Evolutionary conservation across 1,284 basidiomycete genomes (phyloP).

Genomic region (Irpex sp.): DNA sequence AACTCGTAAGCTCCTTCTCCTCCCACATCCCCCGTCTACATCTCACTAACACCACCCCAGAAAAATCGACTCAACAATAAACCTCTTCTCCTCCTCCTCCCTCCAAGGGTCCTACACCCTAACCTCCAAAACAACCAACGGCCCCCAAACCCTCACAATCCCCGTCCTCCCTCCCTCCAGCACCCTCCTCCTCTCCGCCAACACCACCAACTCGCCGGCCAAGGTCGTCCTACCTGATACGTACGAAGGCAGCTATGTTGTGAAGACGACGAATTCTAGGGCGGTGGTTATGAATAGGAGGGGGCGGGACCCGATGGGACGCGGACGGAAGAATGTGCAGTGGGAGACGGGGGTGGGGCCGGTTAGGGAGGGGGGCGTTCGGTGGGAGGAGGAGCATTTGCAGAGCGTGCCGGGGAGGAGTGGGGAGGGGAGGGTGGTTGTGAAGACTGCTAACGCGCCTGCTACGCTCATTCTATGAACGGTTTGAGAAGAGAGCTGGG

Average conservation of each 20-base stretch:
- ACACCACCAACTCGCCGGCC: constrained; percentile 29
- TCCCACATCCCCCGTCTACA: too few species aligned
- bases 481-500: background rate
- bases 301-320: constrained; percentile 14
- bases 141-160: constrained; percentile 28
- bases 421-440: constrained; percentile 7
- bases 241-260: constrained; percentile 39
- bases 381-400: constrained; percentile 14
- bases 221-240: constrained; percentile 33
- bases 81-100: constrained; percentile 24
- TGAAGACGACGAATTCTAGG: constrained; percentile 11
- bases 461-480: constrained; percentile 10
- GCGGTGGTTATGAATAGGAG: background rate
- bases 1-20: constrained; percentile 28
- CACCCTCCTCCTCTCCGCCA: constrained; percentile 28
- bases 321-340: constrained; percentile 6
- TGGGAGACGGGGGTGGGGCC: background rate
- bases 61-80: constrained; percentile 25
- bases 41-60: constrained; percentile 8
- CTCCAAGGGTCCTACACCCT: constrained; percentile 30
- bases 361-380: constrained; percentile 7
- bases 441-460: constrained; percentile 12
- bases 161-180: constrained; percentile 35
- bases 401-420: background rate
- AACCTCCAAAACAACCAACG: constrained; percentile 19